phyloP scores from a whole-genome alignment of 768 basidiomycete genomes.

The Hericium rajendrae region DNA sequence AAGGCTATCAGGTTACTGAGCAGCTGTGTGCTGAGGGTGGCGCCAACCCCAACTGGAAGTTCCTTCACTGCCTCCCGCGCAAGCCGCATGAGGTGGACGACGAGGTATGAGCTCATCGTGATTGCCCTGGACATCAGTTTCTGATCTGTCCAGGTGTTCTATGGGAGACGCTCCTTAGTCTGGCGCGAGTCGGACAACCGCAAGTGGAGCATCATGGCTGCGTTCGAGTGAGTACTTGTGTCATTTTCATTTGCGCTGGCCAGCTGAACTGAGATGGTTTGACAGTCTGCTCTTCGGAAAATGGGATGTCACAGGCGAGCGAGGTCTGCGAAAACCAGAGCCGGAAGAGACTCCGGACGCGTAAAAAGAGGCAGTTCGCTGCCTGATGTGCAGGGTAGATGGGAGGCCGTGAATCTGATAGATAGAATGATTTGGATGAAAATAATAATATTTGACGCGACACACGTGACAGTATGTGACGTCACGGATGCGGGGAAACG shows the following conservation, averaged over 20 bases:
- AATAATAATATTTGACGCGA: background rate
- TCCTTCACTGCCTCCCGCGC: constrained; percentile 92
- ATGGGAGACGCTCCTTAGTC: constrained; percentile 82
- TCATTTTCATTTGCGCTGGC: background rate
- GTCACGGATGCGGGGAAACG: background rate
- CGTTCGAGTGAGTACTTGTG: constrained; percentile 62
- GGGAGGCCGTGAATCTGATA: no score
- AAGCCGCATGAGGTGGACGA: constrained; percentile 93
- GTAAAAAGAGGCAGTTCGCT: no score
- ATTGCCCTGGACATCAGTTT: constrained; percentile 4
- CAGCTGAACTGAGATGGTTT: constrained; percentile 11
- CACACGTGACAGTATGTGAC: background rate
- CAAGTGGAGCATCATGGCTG: constrained; percentile 93
- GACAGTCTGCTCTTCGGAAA: constrained; percentile 27
- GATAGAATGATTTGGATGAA: no score
- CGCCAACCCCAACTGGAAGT: constrained; percentile 83
- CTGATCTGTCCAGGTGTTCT: constrained; percentile 59
- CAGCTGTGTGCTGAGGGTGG: constrained; percentile 70
- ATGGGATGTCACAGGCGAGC: constrained; percentile 14
- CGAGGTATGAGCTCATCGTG: constrained; percentile 41
- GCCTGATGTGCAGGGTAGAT: no score
- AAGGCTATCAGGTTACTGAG: constrained; percentile 93
- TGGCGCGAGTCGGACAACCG: constrained; percentile 95
- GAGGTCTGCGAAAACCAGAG: background rate
- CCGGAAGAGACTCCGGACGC: background rate